phyloP scores from a whole-genome alignment of 768 basidiomycete species.

The Pholiota molesta region DNA sequence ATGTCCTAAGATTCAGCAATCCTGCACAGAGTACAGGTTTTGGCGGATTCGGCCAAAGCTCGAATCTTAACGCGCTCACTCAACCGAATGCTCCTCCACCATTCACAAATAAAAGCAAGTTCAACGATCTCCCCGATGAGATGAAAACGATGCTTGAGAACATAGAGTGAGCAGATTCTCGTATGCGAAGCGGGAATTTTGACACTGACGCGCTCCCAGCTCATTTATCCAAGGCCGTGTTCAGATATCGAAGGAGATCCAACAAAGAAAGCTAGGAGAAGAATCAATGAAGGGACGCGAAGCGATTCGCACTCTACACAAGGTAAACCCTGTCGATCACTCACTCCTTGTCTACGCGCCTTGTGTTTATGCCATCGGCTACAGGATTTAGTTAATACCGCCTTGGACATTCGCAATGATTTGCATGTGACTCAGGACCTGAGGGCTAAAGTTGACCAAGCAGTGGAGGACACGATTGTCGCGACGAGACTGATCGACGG shows the following conservation, averaged over 20 bases:
- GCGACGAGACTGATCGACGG: conserved; percentile 80
- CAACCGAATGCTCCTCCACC: conserved; percentile 32
- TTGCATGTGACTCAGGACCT: conserved; percentile 68
- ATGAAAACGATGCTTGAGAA: conserved; percentile 64
- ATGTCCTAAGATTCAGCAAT: neutral
- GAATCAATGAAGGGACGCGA: conserved; percentile 77
- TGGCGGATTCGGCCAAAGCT: neutral
- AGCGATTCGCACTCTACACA: conserved; percentile 65
- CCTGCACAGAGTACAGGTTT: conserved; percentile 7
- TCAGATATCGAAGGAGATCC: conserved; percentile 80
- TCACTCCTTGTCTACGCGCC: neutral
- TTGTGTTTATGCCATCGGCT: conserved; percentile 4
- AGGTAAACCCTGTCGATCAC: conserved; percentile 41
- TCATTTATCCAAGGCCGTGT: conserved; percentile 75
- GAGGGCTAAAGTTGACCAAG: conserved; percentile 74
- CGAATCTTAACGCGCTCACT: neutral
- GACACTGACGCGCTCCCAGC: conserved; percentile 35
- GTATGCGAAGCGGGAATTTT: neutral
- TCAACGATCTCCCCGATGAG: conserved; percentile 80
- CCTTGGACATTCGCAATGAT: conserved; percentile 68
- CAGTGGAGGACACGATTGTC: conserved; percentile 79
- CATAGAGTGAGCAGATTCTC: conserved; percentile 60
- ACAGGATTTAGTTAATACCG: conserved; percentile 68
- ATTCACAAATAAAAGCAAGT: conserved; percentile 68
- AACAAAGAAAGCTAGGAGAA: conserved; percentile 74